These are phyloP conservation scores for Tirmania nivea DNA, from an alignment of 495 filamentous ascomycete genomes.

Conservation along the genomic window DNA sequence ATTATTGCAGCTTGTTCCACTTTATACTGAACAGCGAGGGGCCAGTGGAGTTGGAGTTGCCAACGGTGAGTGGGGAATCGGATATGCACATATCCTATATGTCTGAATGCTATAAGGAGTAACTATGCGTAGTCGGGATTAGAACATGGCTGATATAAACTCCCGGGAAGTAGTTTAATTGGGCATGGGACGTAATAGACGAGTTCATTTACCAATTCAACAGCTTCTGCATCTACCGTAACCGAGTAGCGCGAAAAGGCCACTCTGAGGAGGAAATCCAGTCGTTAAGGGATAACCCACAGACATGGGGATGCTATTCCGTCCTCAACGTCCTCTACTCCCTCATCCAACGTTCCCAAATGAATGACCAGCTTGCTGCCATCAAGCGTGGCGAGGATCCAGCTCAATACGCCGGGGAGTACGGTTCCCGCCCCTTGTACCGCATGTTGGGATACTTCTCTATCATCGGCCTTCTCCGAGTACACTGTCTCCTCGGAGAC, in stretches of 20 bases:
- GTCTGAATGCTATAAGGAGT: not conserved
- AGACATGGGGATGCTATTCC: conserved; percentile 98
- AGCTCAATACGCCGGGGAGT: conserved; percentile 68
- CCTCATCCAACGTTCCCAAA: conserved; percentile 90
- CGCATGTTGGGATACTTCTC: conserved; percentile 98
- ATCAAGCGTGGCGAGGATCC: conserved; percentile 88
- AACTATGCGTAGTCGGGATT: not conserved
- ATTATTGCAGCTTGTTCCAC: conserved; percentile 97
- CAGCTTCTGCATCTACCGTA: conserved; percentile 90
- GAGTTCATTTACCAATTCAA: conserved; percentile 99
- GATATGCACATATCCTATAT: conserved; percentile 1
- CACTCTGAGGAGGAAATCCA: conserved; percentile 74
- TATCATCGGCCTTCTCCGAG: conserved; percentile 87
- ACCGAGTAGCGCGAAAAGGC: conserved; percentile 65
- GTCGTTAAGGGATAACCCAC: conserved; percentile 83
- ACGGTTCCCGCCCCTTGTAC: conserved; percentile 80
- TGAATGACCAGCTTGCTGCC: conserved; percentile 84
- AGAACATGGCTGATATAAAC: conserved; percentile 5
- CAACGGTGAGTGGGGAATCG: conserved; percentile 46
- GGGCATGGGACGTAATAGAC: conserved; percentile 99
- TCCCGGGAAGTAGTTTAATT: conserved; percentile 56
- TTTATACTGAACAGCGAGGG: conserved; percentile 97
- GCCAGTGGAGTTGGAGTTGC: conserved; percentile 85
- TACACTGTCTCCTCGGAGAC: conserved; percentile 91
- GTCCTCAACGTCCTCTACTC: conserved; percentile 98